Evolutionary conservation across 306 rosid species (phyloP).

Genomic region (Lathyrus aphaca): DNA sequence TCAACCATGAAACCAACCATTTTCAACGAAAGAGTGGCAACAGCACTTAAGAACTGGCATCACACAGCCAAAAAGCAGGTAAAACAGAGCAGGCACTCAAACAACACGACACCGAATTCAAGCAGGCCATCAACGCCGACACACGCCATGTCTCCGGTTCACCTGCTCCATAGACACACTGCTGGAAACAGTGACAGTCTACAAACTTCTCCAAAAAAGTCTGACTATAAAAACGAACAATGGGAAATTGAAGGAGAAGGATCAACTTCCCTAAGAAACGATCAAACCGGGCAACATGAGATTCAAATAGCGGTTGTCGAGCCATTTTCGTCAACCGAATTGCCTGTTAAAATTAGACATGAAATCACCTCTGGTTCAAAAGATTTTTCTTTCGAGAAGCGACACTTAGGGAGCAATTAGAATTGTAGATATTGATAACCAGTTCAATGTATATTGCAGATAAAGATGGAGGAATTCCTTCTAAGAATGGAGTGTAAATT

Average conservation of each 20-base stretch:
- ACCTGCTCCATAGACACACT: slow-evolving; percentile 53
- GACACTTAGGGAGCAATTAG: neutral
- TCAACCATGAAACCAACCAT: slow-evolving; percentile 66
- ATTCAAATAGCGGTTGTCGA: slow-evolving; percentile 38
- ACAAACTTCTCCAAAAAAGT: slow-evolving; percentile 49
- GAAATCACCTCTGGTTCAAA: slow-evolving; percentile 41
- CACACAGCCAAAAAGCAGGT: slow-evolving; percentile 52
- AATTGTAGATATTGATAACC: neutral
- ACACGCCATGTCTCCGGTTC: slow-evolving; percentile 66
- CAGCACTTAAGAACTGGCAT: slow-evolving; percentile 69
- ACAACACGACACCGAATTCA: slow-evolving; percentile 52
- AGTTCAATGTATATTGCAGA: slow-evolving; percentile 15
- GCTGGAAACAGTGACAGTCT: slow-evolving; percentile 39
- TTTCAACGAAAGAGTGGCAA: slow-evolving; percentile 63
- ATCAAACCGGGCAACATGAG: slow-evolving; percentile 15
- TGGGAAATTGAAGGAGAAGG: slow-evolving; percentile 47
- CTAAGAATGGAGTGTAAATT: slow-evolving; percentile 7
- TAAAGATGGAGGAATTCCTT: neutral
- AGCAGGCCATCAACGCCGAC: slow-evolving; percentile 65
- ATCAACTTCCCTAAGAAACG: slow-evolving; percentile 39
- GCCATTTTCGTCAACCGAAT: slow-evolving; percentile 33
- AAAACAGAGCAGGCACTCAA: slow-evolving; percentile 47
- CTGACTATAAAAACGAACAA: slow-evolving; percentile 46
- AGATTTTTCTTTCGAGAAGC: slow-evolving; percentile 53
- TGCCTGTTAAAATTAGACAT: slow-evolving; percentile 36